Percentiles rank a stretch among this genome's conserved stretches.
phyloP scores from a whole-genome alignment of 1,284 basidiomycete genomes.

The Naganishia albida region DNA sequence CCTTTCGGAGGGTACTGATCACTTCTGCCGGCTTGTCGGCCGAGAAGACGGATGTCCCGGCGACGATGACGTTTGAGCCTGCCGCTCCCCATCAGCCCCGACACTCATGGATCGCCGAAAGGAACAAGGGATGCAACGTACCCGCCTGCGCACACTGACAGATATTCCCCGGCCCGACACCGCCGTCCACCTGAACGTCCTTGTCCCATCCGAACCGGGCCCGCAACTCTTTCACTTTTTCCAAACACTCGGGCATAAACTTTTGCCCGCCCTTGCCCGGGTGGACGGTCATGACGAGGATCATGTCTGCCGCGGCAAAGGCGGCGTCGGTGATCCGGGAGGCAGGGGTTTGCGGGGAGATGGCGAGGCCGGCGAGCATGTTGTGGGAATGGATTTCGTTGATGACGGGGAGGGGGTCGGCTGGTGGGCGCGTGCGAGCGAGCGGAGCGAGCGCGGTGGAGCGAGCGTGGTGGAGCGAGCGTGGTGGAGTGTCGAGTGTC shows the following conservation, averaged over 20 bases:
- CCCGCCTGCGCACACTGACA: slow-evolving; percentile 87
- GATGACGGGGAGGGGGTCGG: slow-evolving; percentile 73
- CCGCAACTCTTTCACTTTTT: slow-evolving; percentile 79
- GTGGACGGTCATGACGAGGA: slow-evolving; percentile 96
- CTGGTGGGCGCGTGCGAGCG: slow-evolving; percentile 57
- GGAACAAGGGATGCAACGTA: slow-evolving; percentile 49
- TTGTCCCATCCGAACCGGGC: slow-evolving; percentile 79
- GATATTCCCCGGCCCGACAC: slow-evolving; percentile 88
- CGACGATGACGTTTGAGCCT: slow-evolving; percentile 98
- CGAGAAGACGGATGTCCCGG: slow-evolving; percentile 93
- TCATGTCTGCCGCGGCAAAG: slow-evolving; percentile 78
- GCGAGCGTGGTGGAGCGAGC: too few species aligned
- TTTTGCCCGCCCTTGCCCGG: slow-evolving; percentile 95
- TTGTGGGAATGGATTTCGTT: slow-evolving; percentile 64
- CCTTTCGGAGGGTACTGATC: slow-evolving; percentile 69
- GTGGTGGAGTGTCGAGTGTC: too few species aligned
- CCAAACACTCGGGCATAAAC: slow-evolving; percentile 87
- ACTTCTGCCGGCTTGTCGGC: slow-evolving; percentile 75
- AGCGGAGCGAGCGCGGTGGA: slow-evolving; percentile 21
- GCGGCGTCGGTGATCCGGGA: slow-evolving; percentile 79
- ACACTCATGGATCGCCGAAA: neutral
- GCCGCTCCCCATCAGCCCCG: slow-evolving; percentile 21
- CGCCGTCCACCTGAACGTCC: slow-evolving; percentile 97
- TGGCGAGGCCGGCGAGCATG: slow-evolving; percentile 91
- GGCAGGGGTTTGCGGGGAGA: slow-evolving; percentile 88